A percentile compares a stretch with the other conserved stretches of the same genome.
phyloP scores from a whole-genome alignment of 768 basidiomycete species.

The Mrakia hoshinonis region DNA sequence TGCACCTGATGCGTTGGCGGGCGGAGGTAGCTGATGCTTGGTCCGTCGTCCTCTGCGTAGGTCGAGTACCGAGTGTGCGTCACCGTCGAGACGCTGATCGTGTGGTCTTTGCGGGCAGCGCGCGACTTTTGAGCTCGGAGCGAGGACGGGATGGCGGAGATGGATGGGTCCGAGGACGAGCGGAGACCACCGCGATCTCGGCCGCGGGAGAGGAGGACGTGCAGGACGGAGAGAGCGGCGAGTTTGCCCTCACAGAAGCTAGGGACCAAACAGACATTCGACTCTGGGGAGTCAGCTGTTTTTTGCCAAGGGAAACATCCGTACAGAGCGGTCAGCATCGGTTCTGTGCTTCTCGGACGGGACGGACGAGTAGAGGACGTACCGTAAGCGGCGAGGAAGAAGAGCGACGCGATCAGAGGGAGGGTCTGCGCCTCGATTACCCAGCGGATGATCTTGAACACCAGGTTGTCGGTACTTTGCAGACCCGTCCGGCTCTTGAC shows the following conservation, averaged over 20 bases:
- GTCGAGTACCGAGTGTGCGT: not conserved
- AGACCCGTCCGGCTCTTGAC: not conserved
- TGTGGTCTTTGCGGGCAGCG: too few species aligned
- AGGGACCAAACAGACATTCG: not conserved
- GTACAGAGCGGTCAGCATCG: too few species aligned
- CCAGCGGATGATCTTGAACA: not conserved
- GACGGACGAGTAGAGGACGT: not conserved
- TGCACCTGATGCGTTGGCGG: too few species aligned
- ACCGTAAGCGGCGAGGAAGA: not conserved
- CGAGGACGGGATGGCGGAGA: too few species aligned
- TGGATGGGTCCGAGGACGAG: too few species aligned
- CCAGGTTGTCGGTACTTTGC: not conserved
- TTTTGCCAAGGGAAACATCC: too few species aligned
- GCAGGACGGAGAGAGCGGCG: not conserved
- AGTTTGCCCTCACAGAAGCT: not conserved
- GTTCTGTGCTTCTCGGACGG: too few species aligned
- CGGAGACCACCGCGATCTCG: too few species aligned
- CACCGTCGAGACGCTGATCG: slow-evolving; percentile 5
- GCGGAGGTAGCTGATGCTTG: too few species aligned
- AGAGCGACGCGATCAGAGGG: not conserved
- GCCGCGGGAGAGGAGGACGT: not conserved
- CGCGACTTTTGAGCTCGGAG: too few species aligned
- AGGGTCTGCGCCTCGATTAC: not conserved
- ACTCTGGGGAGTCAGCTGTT: not conserved
- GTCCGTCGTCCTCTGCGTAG: not conserved